Conservation (phyloP, 75 land plant species). For the Pinus tabuliformis region DNA sequence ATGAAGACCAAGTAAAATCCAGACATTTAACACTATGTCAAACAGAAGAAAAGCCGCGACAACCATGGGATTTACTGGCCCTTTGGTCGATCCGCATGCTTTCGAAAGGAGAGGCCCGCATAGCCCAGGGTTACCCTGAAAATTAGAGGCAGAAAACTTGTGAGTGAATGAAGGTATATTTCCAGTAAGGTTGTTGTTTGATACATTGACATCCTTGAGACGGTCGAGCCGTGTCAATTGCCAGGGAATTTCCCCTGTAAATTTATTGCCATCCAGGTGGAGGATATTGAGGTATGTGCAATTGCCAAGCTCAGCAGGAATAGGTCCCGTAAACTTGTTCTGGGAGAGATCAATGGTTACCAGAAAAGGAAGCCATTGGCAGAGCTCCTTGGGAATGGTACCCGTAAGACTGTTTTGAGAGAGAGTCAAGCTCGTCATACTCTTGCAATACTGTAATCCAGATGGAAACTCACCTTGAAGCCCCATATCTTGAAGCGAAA, state of each 20-base stretch:
- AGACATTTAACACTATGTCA: neutral
- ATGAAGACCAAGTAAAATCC: neutral
- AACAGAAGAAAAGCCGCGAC: neutral
- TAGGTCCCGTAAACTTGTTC: constrained; percentile 60
- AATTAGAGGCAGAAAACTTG: neutral
- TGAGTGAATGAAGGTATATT: constrained; percentile 30
- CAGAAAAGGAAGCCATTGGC: constrained; percentile 27
- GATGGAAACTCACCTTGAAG: constrained; percentile 65
- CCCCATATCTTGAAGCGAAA: constrained; percentile 43
- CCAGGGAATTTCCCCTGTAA: constrained; percentile 57
- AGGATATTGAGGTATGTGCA: constrained; percentile 54
- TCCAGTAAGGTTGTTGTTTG: constrained; percentile 54
- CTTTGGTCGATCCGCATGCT: neutral
- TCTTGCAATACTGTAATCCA: constrained; percentile 46
- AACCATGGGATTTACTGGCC: neutral
- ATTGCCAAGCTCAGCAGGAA: constrained; percentile 39
- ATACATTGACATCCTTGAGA: constrained; percentile 39
- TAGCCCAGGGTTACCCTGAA: neutral
- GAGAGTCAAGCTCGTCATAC: constrained; percentile 68
- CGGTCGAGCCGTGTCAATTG: constrained; percentile 42
- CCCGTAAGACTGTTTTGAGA: constrained; percentile 61
- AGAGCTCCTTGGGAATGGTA: constrained; percentile 43
- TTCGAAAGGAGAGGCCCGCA: neutral
- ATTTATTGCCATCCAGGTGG: constrained; percentile 48
- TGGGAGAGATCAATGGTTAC: constrained; percentile 62